Conservation (phyloP, 2,329 filamentous ascomycete species). For the Didymella pomorum region DNA sequence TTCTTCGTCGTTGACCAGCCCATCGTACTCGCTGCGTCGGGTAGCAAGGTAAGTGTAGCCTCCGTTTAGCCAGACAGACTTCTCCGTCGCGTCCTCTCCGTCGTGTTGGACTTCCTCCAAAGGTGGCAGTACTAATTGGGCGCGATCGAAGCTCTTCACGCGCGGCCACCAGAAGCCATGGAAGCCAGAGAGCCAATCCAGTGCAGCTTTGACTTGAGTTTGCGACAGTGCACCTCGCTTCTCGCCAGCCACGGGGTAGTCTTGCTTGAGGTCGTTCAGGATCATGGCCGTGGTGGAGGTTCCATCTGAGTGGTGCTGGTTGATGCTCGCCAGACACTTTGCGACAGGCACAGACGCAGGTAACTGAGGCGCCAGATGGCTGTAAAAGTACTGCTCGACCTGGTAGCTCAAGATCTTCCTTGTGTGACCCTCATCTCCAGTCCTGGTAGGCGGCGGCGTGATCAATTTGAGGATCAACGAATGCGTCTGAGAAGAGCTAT, state of each 20-base stretch:
- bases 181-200: slow-evolving; percentile 71
- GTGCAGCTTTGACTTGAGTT: slow-evolving; percentile 60
- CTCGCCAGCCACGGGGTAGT: slow-evolving; percentile 65
- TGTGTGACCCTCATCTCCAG: slow-evolving; percentile 66
- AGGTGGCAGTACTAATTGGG: slow-evolving; percentile 61
- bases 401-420: slow-evolving; percentile 73
- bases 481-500: slow-evolving; percentile 26
- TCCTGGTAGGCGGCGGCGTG: slow-evolving; percentile 57
- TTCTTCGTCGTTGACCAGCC: slow-evolving; percentile 55
- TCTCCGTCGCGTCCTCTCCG: slow-evolving; percentile 28
- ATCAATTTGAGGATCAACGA: slow-evolving; percentile 68
- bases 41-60: slow-evolving; percentile 75
- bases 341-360: slow-evolving; percentile 58
- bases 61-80: slow-evolving; percentile 67
- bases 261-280: slow-evolving; percentile 63
- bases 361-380: slow-evolving; percentile 61
- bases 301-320: slow-evolving; percentile 49
- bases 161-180: slow-evolving; percentile 63
- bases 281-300: slow-evolving; percentile 61
- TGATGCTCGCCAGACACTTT: slow-evolving; percentile 57
- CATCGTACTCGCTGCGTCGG: slow-evolving; percentile 63
- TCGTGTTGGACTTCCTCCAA: slow-evolving; percentile 59
- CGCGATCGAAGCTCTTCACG: slow-evolving; percentile 34
- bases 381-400: slow-evolving; percentile 73
- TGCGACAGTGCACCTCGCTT: slow-evolving; percentile 59